phyloP scores from a whole-genome alignment of 1,139 yeast species.

The Barnettozyma hawaiiensis region DNA sequence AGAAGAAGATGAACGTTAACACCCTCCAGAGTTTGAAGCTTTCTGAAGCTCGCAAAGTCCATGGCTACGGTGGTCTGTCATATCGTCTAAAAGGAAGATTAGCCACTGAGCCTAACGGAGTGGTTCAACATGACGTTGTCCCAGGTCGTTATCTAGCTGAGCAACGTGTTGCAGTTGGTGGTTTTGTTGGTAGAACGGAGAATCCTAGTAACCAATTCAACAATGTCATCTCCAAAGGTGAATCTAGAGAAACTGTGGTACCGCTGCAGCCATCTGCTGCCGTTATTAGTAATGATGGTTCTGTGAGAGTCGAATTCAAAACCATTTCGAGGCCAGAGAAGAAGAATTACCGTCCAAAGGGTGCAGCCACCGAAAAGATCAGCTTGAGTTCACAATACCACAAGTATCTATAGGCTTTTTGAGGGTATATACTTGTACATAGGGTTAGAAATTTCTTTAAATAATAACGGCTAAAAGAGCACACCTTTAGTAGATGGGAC shows the following conservation, averaged over 20 bases:
- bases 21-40: constrained; percentile 15
- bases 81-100: constrained; percentile 70
- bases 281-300: constrained; percentile 16
- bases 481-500: constrained; percentile 98
- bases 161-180: constrained; percentile 61
- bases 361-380: not conserved
- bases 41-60: constrained; percentile 28
- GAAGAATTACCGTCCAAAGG: constrained; percentile 3
- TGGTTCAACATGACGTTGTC: constrained; percentile 49
- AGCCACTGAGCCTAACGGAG: constrained; percentile 70
- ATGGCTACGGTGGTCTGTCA: constrained; percentile 72
- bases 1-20: constrained; percentile 25
- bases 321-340: not conserved
- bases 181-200: constrained; percentile 48
- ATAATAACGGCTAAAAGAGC: constrained; percentile 39
- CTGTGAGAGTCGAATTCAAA: constrained; percentile 11
- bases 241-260: constrained; percentile 20
- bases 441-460: not conserved
- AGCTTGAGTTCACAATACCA: not conserved
- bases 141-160: constrained; percentile 62
- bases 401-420: not conserved
- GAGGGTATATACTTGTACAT: constrained; percentile 1
- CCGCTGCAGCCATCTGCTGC: constrained; percentile 20
- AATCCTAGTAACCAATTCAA: constrained; percentile 11
- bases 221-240: constrained; percentile 12